Percentiles rank a stretch among this genome's conserved stretches.
Evolutionary conservation across 345 rosid species (phyloP).

Genomic region (Citrus sinensis): DVS_A1.0 CM039163.1:45956501-45957000

Average conservation of each 20-base stretch:
- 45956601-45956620: constrained; percentile 91
- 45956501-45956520: neutral
- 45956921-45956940: neutral
- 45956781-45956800: constrained; percentile 31
- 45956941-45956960: neutral
- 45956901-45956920: too few species aligned
- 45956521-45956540: neutral
- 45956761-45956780: constrained; percentile 49
- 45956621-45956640: constrained; percentile 87
- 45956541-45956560: constrained; percentile 16
- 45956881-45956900: too few species aligned
- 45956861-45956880: neutral
- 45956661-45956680: constrained; percentile 93
- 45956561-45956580: constrained; percentile 98
- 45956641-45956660: constrained; percentile 90
- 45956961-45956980: neutral
- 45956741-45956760: constrained; percentile 96
- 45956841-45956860: neutral
- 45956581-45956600: constrained; percentile 90
- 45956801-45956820: constrained; percentile 41
- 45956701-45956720: constrained; percentile 90
- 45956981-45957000: neutral
- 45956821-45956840: constrained; percentile 8
- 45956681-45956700: constrained; percentile 95
- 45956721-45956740: constrained; percentile 96